These are phyloP conservation scores for Russula lepida DNA, from an alignment of 768 basidiomycete genomes.

Conservation along the genomic window DNA sequence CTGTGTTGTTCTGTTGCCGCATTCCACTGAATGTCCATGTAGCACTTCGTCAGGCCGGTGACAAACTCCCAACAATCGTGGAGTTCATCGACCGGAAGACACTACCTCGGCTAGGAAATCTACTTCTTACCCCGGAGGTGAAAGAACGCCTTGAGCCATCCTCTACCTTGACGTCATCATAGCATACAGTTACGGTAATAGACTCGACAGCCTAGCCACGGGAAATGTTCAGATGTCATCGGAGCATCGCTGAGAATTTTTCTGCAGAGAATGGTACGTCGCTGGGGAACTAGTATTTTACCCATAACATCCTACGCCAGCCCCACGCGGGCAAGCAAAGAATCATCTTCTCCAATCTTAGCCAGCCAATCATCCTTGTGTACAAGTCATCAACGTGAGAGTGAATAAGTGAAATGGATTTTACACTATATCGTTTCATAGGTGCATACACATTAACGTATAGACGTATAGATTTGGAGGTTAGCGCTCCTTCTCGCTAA, in stretches of 20 bases:
- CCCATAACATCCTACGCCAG: background rate
- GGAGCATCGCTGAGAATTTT: background rate
- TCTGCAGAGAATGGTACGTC: background rate
- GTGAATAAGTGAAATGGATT: background rate
- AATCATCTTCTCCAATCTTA: background rate
- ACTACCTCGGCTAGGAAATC: constrained; percentile 65
- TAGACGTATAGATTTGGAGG: background rate
- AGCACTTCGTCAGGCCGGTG: constrained; percentile 85
- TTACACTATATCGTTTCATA: background rate
- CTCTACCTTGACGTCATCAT: background rate
- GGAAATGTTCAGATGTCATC: background rate
- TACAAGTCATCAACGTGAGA: background rate
- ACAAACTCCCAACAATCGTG: constrained; percentile 78
- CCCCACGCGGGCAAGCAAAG: background rate
- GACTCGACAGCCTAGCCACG: background rate
- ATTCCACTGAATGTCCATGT: background rate
- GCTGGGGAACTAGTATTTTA: background rate
- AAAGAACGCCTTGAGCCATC: background rate
- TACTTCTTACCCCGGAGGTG: constrained; percentile 35
- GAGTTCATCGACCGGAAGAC: constrained; percentile 72
- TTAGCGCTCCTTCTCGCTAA: constrained; percentile 15
- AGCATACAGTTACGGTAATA: constrained; percentile 1
- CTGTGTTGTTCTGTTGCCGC: background rate
- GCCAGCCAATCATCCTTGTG: background rate
- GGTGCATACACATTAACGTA: background rate